Evolutionary conservation across 495 filamentous ascomycete species (phyloP).

Genomic region (Wilcoxina mikolae): DNA sequence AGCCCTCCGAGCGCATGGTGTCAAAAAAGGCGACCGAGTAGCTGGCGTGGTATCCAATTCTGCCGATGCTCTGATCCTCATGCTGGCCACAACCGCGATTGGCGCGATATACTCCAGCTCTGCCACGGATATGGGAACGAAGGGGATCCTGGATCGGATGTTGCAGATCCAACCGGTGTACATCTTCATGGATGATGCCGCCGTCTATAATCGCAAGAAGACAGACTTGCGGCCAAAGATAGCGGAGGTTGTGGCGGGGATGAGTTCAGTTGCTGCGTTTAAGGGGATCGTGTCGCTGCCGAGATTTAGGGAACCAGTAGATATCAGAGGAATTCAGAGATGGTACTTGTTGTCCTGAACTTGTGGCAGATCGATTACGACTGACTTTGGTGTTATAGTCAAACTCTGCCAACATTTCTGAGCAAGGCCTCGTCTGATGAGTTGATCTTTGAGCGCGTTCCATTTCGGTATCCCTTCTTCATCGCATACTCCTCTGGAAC

Average conservation of each 20-base stretch:
- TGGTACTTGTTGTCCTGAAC: neutral
- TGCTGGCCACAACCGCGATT: conserved; percentile 47
- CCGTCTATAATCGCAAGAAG: conserved; percentile 63
- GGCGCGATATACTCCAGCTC: conserved; percentile 57
- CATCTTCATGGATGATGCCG: conserved; percentile 63
- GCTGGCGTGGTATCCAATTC: conserved; percentile 57
- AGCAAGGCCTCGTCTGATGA: conserved; percentile 30
- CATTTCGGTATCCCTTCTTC: conserved; percentile 54
- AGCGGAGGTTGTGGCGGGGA: conserved; percentile 44
- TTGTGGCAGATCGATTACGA: no score
- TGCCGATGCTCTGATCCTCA: conserved; percentile 54
- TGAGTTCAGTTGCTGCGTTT: conserved; percentile 46
- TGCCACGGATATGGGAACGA: conserved; percentile 66
- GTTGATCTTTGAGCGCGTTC: conserved; percentile 43
- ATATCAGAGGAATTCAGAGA: conserved; percentile 42
- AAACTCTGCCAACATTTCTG: conserved; percentile 42
- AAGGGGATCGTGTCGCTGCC: conserved; percentile 49
- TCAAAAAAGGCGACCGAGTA: conserved; percentile 54
- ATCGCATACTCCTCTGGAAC: conserved; percentile 60
- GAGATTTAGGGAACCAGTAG: conserved; percentile 44
- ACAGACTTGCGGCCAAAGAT: conserved; percentile 62
- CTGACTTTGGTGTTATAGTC: conserved; percentile 28
- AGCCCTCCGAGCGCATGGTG: conserved; percentile 48
- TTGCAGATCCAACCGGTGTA: conserved; percentile 56
- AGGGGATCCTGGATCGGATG: conserved; percentile 59